Conservation (phyloP, 495 filamentous ascomycete genomes). For the Aspergillus avenaceus region DNA sequence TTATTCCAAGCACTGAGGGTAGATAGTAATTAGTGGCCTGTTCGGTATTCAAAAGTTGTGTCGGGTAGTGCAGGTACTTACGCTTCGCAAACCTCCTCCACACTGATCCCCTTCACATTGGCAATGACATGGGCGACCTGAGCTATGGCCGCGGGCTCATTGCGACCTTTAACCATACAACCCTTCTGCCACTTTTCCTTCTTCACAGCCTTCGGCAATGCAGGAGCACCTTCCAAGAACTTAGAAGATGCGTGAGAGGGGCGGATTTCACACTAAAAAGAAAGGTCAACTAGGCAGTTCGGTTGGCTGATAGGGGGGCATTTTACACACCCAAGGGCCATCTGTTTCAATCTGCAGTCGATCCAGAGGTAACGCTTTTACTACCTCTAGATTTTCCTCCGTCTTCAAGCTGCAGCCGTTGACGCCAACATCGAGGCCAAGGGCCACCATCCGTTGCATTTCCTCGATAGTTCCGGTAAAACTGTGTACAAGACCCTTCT, state of each 20-base stretch:
- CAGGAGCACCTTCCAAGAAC: conserved; percentile 39
- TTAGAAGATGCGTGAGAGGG: conserved; percentile 51
- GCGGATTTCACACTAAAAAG: conserved; percentile 49
- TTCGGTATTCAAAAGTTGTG: too few species aligned
- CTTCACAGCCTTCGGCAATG: conserved; percentile 63
- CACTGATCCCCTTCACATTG: conserved; percentile 68
- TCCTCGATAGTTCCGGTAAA: conserved; percentile 86
- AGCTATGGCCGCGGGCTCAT: conserved; percentile 81
- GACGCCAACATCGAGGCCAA: conserved; percentile 79
- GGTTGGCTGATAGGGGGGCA: neutral
- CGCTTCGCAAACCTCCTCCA: conserved; percentile 83
- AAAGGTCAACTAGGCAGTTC: conserved; percentile 5
- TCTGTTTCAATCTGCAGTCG: conserved; percentile 88
- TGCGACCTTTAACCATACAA: conserved; percentile 82
- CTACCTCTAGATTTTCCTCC: conserved; percentile 78
- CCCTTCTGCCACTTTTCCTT: conserved; percentile 91
- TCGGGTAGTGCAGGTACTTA: conserved; percentile 45
- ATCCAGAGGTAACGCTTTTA: conserved; percentile 67
- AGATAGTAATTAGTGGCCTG: conserved; percentile 14
- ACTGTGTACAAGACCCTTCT: conserved; percentile 78
- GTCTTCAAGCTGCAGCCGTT: conserved; percentile 95
- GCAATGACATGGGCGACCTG: conserved; percentile 86
- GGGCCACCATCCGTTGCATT: conserved; percentile 67
- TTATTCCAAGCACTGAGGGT: conserved; percentile 67
- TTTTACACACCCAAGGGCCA: conserved; percentile 68